phyloP scores from a whole-genome alignment of 768 basidiomycete species.

The Exidia glandulosa region DNA sequence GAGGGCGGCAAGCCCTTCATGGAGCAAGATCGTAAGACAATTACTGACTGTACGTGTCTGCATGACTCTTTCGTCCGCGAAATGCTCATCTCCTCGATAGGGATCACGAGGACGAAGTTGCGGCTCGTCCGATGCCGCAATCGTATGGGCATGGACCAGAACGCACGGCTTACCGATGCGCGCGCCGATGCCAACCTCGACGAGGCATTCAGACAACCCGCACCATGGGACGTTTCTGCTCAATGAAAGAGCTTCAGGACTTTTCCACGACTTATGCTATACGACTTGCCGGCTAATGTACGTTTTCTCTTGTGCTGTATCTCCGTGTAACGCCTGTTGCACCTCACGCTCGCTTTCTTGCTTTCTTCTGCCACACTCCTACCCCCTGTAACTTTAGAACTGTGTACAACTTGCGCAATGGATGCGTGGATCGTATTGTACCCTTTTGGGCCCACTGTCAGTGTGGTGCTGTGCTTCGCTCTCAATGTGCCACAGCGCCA shows the following conservation, averaged over 20 bases:
- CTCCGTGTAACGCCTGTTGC: background rate
- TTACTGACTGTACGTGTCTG: slow-evolving; percentile 52
- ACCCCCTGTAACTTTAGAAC: background rate
- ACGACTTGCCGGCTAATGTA: too few species aligned
- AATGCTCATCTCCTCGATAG: slow-evolving; percentile 21
- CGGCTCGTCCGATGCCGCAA: slow-evolving; percentile 65
- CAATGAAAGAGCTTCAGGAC: background rate
- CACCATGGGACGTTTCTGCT: slow-evolving; percentile 33
- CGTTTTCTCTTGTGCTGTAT: background rate
- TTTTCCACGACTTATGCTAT: background rate
- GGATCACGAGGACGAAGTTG: slow-evolving; percentile 79
- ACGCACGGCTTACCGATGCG: slow-evolving; percentile 64
- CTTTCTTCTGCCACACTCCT: background rate
- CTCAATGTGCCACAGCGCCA: too few species aligned
- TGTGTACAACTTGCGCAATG: too few species aligned
- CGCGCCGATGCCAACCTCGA: slow-evolving; percentile 70
- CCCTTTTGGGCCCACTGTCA: too few species aligned
- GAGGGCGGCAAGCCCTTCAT: slow-evolving; percentile 75
- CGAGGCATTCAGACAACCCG: slow-evolving; percentile 57
- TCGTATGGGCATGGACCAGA: slow-evolving; percentile 66
- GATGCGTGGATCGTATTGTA: too few species aligned
- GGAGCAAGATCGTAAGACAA: slow-evolving; percentile 73
- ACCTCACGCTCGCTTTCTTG: background rate
- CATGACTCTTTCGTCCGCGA: slow-evolving; percentile 2
- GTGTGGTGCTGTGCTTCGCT: too few species aligned